Evolutionary conservation across 257 asterid genomes (phyloP), one percentile per base, ranked within the genome.

Genomic region (Scutellaria barbata): DNA sequence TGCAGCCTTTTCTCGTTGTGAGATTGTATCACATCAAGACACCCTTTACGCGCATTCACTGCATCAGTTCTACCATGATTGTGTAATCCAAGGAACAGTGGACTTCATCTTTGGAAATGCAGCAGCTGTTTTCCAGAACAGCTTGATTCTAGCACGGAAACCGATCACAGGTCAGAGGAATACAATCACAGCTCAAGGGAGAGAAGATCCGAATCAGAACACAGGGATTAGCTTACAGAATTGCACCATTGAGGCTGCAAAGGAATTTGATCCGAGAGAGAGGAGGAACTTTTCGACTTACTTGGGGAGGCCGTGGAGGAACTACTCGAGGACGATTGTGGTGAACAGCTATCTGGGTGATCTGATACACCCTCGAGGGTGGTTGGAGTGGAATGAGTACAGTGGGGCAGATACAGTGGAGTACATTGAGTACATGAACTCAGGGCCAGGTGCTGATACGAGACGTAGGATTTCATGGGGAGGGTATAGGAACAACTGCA

Each of bases 21-120:
- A 76, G 68, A 85, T 89, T 63, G 46, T 65, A 16, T 87, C 95
- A 35, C 80, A 87, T 60, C 96, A 89, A 59, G 90, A 89, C 81
- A 89, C 96, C 0, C 69, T 89, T 3, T 89, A 85, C 35, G 94
- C 91, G 1, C 96, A 87, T 56, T 82, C 96, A 0, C 82, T 86
- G 5, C 82, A 87, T 6, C 96, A 87, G 67, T 83, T 82, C 63
- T 87, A 87, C 56, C 80, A 83, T 0, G 76, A 84, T 7, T 89
- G 94, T 80, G 56, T 78, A 2, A 87, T 89, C 47, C 82, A 81
- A 20, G 96, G 96, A 43, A 89, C 96, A 0, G 39, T 89, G 1
- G 92, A 87, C 57, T 87, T 89, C 81, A 85, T 87, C 33, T 89
- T 89, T n/a, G 95, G 96, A 13, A 89, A 89, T 2, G 96, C 96